Base-by-base conservation (phyloP, 1,284 basidiomycete species). In the Irpex sp. region DNA sequence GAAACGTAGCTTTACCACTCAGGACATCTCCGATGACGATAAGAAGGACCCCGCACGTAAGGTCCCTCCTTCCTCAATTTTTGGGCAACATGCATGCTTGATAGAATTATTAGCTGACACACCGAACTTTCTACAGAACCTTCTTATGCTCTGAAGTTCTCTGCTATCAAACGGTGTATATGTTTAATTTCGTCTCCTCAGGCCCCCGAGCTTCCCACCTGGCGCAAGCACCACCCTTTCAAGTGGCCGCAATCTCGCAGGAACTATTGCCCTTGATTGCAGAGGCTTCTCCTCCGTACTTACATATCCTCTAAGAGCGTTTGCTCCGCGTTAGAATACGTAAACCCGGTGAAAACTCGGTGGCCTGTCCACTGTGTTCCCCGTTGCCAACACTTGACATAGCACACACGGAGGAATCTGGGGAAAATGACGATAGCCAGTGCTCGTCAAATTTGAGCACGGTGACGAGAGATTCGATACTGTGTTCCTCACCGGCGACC, bases 291-390 rank as follows among this genome's bases (percentile, higher is more conserved):
- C 26, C 54, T 56, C 54, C 26, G 54, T 56, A 26, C 54, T 56
- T 56, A 34, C 54, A 15, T 56, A 9, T 56, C 13, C 26, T 21
- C 21, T 56, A 56, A 56, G 57, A 40, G 37, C n/a, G 44, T 26
- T 38, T 34, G 31, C 47, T 60, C 31, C 40, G 31, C 17, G 37
- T 21, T 57, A 34, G 55, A 44, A 57, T 62, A 44, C 55, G 54
- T 52, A 57, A 62, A 57, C 37, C 51, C 64, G 64, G 64, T 64
- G 64, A 64, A 64, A 55, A 54, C 58, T 64, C 64, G 64, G 64
- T 59, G 44, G 31, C 37, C 60, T 62, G 36, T 44, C 51, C 36
- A 51, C 17, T 21, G 60, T 15, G 58, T 38, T 17, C 56, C 21
- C 58, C 47, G 57, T 36, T 37, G 64, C 26, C 21, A 15, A 37